Percentiles rank a stretch among this genome's conserved stretches.
phyloP scores from a whole-genome alignment of 2,329 filamentous ascomycete species.

The Pseudopyrenochaeta lycopersici region DNA sequence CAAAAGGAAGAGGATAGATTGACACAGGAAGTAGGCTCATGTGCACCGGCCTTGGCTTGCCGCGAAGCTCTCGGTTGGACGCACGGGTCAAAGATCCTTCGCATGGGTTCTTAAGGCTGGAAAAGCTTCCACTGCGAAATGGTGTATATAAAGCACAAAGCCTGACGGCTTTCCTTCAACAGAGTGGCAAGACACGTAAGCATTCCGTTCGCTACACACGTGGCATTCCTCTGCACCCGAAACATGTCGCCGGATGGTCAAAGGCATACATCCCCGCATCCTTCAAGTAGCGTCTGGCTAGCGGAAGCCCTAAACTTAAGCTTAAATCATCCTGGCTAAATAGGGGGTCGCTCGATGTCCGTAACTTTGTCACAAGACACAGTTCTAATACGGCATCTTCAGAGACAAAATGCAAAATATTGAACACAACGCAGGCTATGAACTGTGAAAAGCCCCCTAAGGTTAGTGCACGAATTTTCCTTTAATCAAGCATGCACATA shows the following conservation, averaged over 20 bases:
- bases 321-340: slow-evolving; percentile 22
- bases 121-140: not conserved
- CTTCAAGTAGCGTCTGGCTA: slow-evolving; percentile 9
- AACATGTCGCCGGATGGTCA: too few relatives aligned
- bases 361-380: too few relatives aligned
- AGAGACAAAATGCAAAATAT: too few relatives aligned
- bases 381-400: too few relatives aligned
- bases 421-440: too few relatives aligned
- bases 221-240: slow-evolving; percentile 1
- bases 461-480: too few relatives aligned
- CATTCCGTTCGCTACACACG: slow-evolving; percentile 4
- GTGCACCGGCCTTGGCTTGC: slow-evolving; percentile 34
- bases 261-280: slow-evolving; percentile 20
- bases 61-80: slow-evolving; percentile 19
- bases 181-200: not conserved
- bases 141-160: not conserved
- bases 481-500: too few relatives aligned
- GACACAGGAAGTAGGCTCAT: slow-evolving; percentile 17
- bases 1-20: slow-evolving; percentile 11
- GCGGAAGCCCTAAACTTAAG: slow-evolving; percentile 24
- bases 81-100: slow-evolving; percentile 21
- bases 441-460: too few relatives aligned
- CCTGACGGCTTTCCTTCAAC: too few relatives aligned
- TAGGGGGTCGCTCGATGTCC: slow-evolving; percentile 1
- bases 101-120: not conserved